phyloP scores from a whole-genome alignment of 192 early-diverging fungal species.

The Backusella parvicylindrica region DNA sequence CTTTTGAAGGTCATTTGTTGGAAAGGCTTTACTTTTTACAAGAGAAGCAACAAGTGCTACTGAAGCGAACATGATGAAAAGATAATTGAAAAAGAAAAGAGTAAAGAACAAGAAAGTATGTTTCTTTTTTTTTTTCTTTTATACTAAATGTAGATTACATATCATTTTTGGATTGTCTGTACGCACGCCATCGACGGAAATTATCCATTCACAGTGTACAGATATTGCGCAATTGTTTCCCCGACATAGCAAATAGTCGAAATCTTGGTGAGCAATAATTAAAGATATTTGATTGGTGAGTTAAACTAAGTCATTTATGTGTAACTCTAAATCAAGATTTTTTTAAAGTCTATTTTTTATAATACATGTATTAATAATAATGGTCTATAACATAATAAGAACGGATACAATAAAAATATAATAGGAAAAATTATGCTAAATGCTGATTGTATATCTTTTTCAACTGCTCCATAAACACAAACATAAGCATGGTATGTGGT shows the following conservation, averaged over 20 bases:
- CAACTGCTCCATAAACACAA: constrained; percentile 87
- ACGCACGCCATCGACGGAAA: constrained; percentile 16
- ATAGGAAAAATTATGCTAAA: constrained; percentile 1
- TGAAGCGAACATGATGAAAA: constrained; percentile 29
- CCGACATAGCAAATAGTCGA: constrained; percentile 10
- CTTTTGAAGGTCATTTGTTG: neutral
- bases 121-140: neutral
- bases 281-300: neutral
- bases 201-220: constrained; percentile 14
- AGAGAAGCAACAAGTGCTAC: constrained; percentile 34
- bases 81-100: neutral
- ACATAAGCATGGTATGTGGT: constrained; percentile 89
- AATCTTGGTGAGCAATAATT: neutral
- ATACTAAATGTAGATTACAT: neutral
- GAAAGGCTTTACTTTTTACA: constrained; percentile 18
- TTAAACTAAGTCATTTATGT: neutral
- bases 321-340: neutral
- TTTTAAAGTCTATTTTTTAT: neutral
- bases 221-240: constrained; percentile 32
- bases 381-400: neutral
- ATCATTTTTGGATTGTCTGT: neutral
- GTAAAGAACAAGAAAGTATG: neutral
- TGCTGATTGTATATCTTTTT: constrained; percentile 24
- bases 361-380: neutral
- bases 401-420: neutral